Conservation (phyloP, 306 rosid genomes). For the Rosa persica region DNA sequence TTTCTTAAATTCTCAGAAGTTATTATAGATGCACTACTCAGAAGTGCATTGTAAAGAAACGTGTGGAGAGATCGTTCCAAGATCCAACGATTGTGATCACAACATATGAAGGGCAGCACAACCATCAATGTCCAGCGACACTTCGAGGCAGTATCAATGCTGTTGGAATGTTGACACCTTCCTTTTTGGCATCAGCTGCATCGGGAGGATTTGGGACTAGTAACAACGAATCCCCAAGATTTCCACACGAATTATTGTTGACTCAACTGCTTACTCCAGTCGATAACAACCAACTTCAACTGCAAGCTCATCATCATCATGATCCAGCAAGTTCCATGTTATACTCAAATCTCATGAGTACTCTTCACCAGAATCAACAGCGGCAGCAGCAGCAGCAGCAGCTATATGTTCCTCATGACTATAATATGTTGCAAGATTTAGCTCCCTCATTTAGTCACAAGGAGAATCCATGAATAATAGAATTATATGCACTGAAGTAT, state of each 20-base stretch:
- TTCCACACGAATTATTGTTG: conserved; percentile 61
- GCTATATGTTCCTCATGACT: conserved; percentile 36
- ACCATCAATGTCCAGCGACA: conserved; percentile 81
- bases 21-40: conserved; percentile 88
- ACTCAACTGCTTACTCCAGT: conserved; percentile 59
- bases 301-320: conserved; percentile 25
- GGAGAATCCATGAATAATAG: conserved; percentile 39
- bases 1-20: conserved; percentile 45
- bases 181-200: conserved; percentile 42
- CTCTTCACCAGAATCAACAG: conserved; percentile 33
- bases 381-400: conserved; percentile 42
- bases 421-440: conserved; percentile 72
- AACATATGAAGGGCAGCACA: conserved; percentile 90
- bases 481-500: neutral
- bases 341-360: conserved; percentile 39
- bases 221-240: conserved; percentile 19
- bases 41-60: conserved; percentile 75
- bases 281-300: conserved; percentile 26
- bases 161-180: conserved; percentile 49
- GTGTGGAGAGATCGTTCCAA: conserved; percentile 81
- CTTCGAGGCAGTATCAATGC: conserved; percentile 55
- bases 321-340: conserved; percentile 35
- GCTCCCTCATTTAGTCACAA: conserved; percentile 49
- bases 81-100: conserved; percentile 76
- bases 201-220: neutral